Base-by-base conservation (phyloP, 2,329 filamentous ascomycete species). In the Lecanosticta acicola region DNA sequence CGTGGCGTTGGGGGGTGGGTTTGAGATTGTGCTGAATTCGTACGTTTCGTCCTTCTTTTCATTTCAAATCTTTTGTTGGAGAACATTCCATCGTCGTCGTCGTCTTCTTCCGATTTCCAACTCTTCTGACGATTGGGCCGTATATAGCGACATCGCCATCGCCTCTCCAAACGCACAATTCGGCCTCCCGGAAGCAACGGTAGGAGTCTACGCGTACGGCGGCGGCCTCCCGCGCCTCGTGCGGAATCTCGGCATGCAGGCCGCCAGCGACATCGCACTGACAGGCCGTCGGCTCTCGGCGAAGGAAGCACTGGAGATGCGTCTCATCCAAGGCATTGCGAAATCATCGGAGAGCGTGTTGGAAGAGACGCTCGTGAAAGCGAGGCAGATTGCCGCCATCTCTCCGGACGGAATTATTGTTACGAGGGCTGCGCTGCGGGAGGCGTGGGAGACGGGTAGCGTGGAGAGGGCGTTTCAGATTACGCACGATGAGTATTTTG, bases 1-100 rank as follows among this genome's bases (percentile, higher is more conserved):
- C 0, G 68, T 75, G 45, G 74, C 75, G 1, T 62, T 77, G 24
- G 77, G 77, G 0, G 77, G 76, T 1, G 77, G 77, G 0, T 78
- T 78, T 50, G 76, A 79, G 61, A 73, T 77, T 56, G 68, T 71
- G 3, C 61, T 76, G 42, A 76, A 76, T 42, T 77, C 72, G 75
- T 77, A 20, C 11, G 51, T n/a, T 11, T 1, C 13, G n/a, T n/a
- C n/a, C n/a, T n/a, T n/a, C n/a, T n/a, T n/a, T n/a, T n/a, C n/a
- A n/a, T n/a, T 37, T 29, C 14, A 4, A 16, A 19, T 19, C 18
- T 33, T 8, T 26, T n/a, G n/a, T n/a, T n/a, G n/a, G n/a, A n/a
- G n/a, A n/a, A n/a, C n/a, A n/a, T n/a, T n/a, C n/a, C n/a, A n/a
- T n/a, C n/a, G n/a, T n/a, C n/a, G n/a, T n/a, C n/a, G n/a, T n/a